These are phyloP conservation scores for Crithidia mellificae DNA, from an alignment of 208 protist species.

Conservation along the genomic window DNA sequence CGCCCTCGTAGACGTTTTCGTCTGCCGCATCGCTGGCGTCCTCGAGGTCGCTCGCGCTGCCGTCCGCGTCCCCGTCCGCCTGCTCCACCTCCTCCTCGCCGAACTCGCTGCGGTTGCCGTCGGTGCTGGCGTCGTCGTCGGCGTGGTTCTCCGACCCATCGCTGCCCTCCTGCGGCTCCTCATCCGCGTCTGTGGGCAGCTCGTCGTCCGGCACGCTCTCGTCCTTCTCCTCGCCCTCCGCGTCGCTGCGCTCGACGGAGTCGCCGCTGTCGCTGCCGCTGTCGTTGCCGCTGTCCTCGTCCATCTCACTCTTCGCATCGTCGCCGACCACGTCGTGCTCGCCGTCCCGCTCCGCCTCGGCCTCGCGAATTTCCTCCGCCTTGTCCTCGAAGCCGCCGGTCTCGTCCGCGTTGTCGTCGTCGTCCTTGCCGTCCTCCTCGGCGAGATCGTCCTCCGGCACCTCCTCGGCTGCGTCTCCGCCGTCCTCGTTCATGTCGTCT, in stretches of 20 bases:
- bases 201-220: conserved; percentile 46
- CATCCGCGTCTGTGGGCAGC: conserved; percentile 33
- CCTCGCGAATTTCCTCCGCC: conserved; percentile 79
- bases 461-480: conserved; percentile 71
- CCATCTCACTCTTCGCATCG: conserved; percentile 46
- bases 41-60: conserved; percentile 42
- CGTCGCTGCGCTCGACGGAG: conserved; percentile 50
- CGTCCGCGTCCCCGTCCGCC: conserved; percentile 32
- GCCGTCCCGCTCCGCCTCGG: conserved; percentile 62
- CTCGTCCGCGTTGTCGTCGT: conserved; percentile 68
- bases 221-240: conserved; percentile 71
- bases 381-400: conserved; percentile 87
- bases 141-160: conserved; percentile 45
- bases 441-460: conserved; percentile 85
- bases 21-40: conserved; percentile 56
- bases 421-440: conserved; percentile 41
- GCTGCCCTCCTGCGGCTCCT: conserved; percentile 40
- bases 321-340: conserved; percentile 82
- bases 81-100: conserved; percentile 48
- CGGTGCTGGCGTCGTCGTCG: conserved; percentile 41
- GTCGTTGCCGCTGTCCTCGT: conserved; percentile 42
- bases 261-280: conserved; percentile 37
- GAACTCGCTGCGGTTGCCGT: conserved; percentile 37
- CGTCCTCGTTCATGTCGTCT: conserved; percentile 78
- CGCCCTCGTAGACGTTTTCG: conserved; percentile 81